phyloP scores from a whole-genome alignment of 441 rosid species.

The California macrophylla region DNA sequence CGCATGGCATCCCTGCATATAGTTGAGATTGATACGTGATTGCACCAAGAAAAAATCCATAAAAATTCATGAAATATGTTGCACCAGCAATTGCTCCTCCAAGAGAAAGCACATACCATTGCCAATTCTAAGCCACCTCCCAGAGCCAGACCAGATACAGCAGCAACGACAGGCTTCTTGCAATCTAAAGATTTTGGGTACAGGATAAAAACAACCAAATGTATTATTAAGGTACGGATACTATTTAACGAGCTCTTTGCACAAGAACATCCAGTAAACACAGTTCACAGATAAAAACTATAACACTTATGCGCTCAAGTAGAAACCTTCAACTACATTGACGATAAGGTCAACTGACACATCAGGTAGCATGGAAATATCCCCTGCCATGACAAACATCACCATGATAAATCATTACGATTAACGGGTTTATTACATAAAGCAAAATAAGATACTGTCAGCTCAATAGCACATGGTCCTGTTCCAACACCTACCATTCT shows the following conservation, averaged over 20 bases:
- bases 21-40: not conserved
- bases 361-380: slow-evolving; percentile 58
- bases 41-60: not conserved
- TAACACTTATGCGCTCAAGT: not conserved
- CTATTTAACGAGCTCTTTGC: not conserved
- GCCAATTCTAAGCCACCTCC: slow-evolving; percentile 96
- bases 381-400: slow-evolving; percentile 40
- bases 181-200: slow-evolving; percentile 32
- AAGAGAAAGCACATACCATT: slow-evolving; percentile 42
- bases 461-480: not conserved
- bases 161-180: slow-evolving; percentile 91
- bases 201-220: not conserved
- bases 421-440: not conserved
- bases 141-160: slow-evolving; percentile 89
- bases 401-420: slow-evolving; percentile 1
- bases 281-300: not conserved
- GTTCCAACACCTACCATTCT: slow-evolving; percentile 39
- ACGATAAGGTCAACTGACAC: slow-evolving; percentile 71
- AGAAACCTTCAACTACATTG: slow-evolving; percentile 68
- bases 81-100: not conserved
- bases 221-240: not conserved
- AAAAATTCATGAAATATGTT: not conserved
- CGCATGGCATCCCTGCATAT: slow-evolving; percentile 72
- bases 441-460: not conserved
- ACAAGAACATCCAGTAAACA: not conserved